A percentile compares a stretch with the other conserved stretches of the same genome.
Conservation (phyloP, 164 flowering plant species). For the Echeveria elegans region DNA sequence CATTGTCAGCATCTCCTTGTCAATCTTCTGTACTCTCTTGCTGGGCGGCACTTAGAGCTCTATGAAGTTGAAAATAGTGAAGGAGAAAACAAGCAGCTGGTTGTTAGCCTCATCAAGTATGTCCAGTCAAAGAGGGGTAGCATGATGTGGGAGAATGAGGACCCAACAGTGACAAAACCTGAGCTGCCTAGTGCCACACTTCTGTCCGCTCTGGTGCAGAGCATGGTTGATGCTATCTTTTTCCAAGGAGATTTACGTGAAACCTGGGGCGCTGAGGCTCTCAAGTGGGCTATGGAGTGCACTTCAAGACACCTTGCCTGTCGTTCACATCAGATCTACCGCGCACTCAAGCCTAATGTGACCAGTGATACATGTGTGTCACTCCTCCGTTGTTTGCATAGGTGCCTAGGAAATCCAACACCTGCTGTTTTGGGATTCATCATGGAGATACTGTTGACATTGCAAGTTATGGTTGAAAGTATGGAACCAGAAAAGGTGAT, state of each 20-base stretch:
- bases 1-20: constrained; percentile 98
- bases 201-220: constrained; percentile 90
- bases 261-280: constrained; percentile 97
- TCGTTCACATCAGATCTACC: constrained; percentile 97
- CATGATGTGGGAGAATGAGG: constrained; percentile 99
- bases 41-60: constrained; percentile 89
- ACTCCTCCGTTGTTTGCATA: constrained; percentile 86
- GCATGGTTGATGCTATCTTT: constrained; percentile 99
- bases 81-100: constrained; percentile 97
- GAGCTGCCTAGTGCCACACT: constrained; percentile 97
- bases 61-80: constrained; percentile 91
- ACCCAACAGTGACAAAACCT: constrained; percentile 64
- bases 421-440: constrained; percentile 85
- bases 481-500: constrained; percentile 99
- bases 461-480: constrained; percentile 98
- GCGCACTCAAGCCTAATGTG: constrained; percentile 83
- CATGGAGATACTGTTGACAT: constrained; percentile 86
- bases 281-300: constrained; percentile 99
- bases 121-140: constrained; percentile 96
- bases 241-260: constrained; percentile 98
- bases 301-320: constrained; percentile 97
- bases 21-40: constrained; percentile 87
- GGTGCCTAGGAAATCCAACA: constrained; percentile 84
- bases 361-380: constrained; percentile 92
- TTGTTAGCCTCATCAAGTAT: constrained; percentile 92